Evolutionary conservation across 768 basidiomycete species (phyloP), one percentile per base, ranked within the genome.

Genomic region (Leccinum incarnatum): DNA sequence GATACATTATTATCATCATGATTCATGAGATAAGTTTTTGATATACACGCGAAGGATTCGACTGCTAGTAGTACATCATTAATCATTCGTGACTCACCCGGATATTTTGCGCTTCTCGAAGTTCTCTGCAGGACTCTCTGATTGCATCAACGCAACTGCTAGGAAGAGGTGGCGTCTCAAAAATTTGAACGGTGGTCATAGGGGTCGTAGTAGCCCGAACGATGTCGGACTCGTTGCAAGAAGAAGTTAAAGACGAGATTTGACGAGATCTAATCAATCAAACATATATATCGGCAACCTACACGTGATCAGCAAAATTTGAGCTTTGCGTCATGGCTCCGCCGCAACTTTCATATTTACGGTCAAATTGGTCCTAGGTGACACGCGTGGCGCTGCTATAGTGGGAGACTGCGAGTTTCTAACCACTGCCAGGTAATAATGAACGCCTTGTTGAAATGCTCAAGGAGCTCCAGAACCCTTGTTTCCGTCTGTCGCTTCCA

Each of bases 81-180:
- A 25, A 25, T 56, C 4, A 5, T 36, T 36, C 37, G 32, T 9
- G 7, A 51, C 78, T 83, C 68, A 88, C 89, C 61, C 69, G 72
- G 32, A 91, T 81, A 36, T 79, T 72, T 58, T 81, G 75, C 5
- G 73, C 71, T 59, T 76, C 65, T 23, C 85, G 77, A 53, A 86
- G 68, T 23, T 76, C 71, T 54, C 72, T 73, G 19, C 83, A 80
- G 4, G 88, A 84, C 51, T 78, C 68, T 51, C 81, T 80, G 37
- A 91, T 80, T 14, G 81, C 77, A 37, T 77, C 63, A 17, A 88
- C 61, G 65, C 78, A 87, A 36, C 30, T 69, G 61, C 21, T 81
- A 77, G 53, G 81, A 74, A 48, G 79, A 71, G 58, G 85, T 83
- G 54, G 83, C 72, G 27, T 64, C 59, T 40, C 8, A n/a, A 40